Evolutionary conservation across 345 rosid genomes (phyloP).

Genomic region (Hibiscus mutabilis): DNA sequence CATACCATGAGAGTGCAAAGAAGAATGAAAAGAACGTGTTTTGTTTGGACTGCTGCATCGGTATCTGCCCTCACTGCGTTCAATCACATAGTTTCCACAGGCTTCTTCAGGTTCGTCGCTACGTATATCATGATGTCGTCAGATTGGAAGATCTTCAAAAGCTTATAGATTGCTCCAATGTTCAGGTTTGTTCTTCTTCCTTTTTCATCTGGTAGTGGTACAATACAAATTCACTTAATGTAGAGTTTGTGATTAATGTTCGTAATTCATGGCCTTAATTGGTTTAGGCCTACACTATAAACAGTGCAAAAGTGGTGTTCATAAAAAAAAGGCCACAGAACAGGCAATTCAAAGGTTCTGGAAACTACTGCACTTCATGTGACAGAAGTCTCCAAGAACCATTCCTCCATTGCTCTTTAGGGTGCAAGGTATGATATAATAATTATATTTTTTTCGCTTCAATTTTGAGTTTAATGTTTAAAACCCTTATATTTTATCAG

Average conservation of each 20-base stretch:
- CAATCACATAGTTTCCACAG: slow-evolving; percentile 79
- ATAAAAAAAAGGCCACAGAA: slow-evolving; percentile 96
- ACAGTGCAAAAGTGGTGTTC: slow-evolving; percentile 91
- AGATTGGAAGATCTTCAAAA: slow-evolving; percentile 85
- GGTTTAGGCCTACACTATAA: slow-evolving; percentile 74
- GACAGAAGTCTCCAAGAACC: slow-evolving; percentile 96
- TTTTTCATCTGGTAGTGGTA: too few relatives aligned
- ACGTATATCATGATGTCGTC: slow-evolving; percentile 95
- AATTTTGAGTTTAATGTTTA: not conserved
- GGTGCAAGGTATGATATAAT: slow-evolving; percentile 87
- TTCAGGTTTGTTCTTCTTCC: slow-evolving; percentile 43
- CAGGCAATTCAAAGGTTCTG: slow-evolving; percentile 89
- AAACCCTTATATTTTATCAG: slow-evolving; percentile 19
- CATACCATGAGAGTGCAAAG: slow-evolving; percentile 67
- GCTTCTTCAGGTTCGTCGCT: slow-evolving; percentile 93
- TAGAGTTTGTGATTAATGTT: too few relatives aligned
- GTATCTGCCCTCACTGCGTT: slow-evolving; percentile 92
- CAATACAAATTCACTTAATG: not conserved
- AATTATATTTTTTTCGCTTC: too few relatives aligned
- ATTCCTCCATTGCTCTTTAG: slow-evolving; percentile 81
- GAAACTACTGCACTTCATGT: slow-evolving; percentile 86
- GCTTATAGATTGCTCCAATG: slow-evolving; percentile 88
- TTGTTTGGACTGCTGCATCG: slow-evolving; percentile 83
- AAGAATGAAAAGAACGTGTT: slow-evolving; percentile 91
- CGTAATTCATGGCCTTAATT: too few relatives aligned